Percentiles rank a stretch among this genome's conserved stretches.
These are phyloP conservation scores for Fraxinus floribunda DNA, from an alignment of 305 asterid genomes.

Conservation along the genomic window DNA sequence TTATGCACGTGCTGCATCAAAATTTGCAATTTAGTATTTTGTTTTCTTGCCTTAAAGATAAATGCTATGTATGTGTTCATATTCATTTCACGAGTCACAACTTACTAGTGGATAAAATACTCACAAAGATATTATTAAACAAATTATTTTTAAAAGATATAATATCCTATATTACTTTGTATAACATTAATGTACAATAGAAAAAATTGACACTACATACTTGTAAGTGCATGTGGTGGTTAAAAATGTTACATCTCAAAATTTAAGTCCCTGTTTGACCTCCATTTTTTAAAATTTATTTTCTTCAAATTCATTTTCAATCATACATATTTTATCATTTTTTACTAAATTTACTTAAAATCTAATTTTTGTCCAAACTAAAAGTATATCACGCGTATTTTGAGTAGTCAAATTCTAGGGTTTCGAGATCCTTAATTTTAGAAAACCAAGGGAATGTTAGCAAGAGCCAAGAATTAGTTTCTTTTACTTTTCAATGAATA, in stretches of 20 bases:
- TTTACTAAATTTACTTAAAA: too few species aligned
- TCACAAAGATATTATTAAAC: background rate
- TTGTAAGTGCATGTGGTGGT: background rate
- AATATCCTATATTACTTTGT: background rate
- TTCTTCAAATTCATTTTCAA: too few species aligned
- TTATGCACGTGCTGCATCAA: background rate
- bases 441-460: conserved; percentile 22
- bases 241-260: background rate
- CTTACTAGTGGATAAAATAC: background rate
- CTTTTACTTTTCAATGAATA: background rate
- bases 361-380: background rate
- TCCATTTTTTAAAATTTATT: too few species aligned
- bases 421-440: conserved; percentile 19
- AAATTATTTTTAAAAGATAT: background rate
- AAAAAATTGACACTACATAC: background rate
- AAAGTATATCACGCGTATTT: background rate
- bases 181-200: background rate
- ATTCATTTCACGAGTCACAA: background rate
- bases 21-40: background rate
- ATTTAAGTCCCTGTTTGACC: background rate
- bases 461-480: conserved; percentile 12
- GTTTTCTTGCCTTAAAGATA: background rate
- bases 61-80: background rate
- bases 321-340: too few species aligned
- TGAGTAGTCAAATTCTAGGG: conserved; percentile 24